Evolutionary conservation across 306 rosid species (phyloP).

Genomic region (Psophocarpus tetragonolobus): DNA sequence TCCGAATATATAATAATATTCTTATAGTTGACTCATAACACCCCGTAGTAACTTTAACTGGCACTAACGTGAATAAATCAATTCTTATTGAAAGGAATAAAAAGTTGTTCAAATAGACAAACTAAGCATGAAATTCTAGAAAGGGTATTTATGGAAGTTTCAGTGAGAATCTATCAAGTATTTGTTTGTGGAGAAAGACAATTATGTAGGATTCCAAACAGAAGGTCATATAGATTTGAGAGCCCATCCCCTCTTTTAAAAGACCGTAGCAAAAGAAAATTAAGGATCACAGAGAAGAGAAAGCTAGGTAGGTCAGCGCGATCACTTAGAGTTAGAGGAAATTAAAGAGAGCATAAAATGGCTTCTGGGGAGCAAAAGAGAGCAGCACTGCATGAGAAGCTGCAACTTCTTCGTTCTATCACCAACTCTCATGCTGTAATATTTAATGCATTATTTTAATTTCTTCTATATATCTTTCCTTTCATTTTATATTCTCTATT

Average conservation of each 20-base stretch:
- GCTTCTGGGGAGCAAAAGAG: conserved; percentile 91
- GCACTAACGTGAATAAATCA: neutral
- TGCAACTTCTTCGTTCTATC: conserved; percentile 93
- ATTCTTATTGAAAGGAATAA: neutral
- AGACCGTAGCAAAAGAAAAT: conserved; percentile 29
- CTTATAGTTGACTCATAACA: neutral
- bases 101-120: neutral
- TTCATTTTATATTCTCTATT: conserved; percentile 44
- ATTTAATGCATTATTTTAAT: conserved; percentile 40
- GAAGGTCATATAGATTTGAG: conserved; percentile 67
- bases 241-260: conserved; percentile 61
- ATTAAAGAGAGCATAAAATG: conserved; percentile 43
- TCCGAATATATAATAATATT: neutral
- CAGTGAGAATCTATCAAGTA: neutral
- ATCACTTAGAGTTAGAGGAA: neutral
- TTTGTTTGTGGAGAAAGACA: conserved; percentile 46
- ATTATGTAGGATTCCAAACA: conserved; percentile 58
- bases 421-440: conserved; percentile 96
- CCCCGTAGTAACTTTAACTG: neutral
- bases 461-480: conserved; percentile 24
- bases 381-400: conserved; percentile 84
- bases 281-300: conserved; percentile 4
- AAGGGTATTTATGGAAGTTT: conserved; percentile 68
- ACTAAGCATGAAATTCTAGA: neutral
- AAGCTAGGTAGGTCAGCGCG: neutral